phyloP scores from a whole-genome alignment of 345 rosid genomes.

The Syzygium aromaticum region DNA sequence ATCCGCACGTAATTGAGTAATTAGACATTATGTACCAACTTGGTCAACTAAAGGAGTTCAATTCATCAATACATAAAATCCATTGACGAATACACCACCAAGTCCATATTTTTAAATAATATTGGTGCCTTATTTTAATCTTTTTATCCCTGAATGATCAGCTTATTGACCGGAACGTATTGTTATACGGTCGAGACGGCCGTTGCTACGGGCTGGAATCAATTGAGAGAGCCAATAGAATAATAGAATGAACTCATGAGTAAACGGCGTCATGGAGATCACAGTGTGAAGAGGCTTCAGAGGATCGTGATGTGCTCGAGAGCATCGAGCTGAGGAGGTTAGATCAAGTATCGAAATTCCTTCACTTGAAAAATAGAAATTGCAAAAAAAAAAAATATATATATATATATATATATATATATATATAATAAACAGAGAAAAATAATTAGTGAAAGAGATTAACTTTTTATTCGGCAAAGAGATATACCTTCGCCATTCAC shows the following conservation, averaged over 20 bases:
- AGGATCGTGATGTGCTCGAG: background rate
- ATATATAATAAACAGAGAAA: background rate
- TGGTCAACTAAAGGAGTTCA: background rate
- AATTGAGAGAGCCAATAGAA: background rate
- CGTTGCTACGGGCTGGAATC: background rate
- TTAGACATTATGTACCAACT: background rate
- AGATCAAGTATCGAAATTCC: background rate
- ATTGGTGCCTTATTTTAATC: background rate
- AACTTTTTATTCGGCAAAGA: background rate
- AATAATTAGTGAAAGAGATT: background rate
- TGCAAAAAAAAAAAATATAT: no score
- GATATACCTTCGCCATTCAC: background rate
- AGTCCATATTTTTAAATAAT: background rate
- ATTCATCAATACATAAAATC: background rate
- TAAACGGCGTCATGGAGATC: background rate
- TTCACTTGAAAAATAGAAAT: background rate
- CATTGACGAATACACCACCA: background rate
- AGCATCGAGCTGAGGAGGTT: background rate
- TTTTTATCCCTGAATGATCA: background rate
- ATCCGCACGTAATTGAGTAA: background rate
- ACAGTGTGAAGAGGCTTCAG: background rate
- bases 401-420: no score
- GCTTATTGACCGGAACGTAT: background rate
- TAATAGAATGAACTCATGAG: background rate
- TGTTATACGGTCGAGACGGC: background rate